Base-by-base conservation (phyloP, 345 rosid genomes). In the Lepidium didymum region DNA sequence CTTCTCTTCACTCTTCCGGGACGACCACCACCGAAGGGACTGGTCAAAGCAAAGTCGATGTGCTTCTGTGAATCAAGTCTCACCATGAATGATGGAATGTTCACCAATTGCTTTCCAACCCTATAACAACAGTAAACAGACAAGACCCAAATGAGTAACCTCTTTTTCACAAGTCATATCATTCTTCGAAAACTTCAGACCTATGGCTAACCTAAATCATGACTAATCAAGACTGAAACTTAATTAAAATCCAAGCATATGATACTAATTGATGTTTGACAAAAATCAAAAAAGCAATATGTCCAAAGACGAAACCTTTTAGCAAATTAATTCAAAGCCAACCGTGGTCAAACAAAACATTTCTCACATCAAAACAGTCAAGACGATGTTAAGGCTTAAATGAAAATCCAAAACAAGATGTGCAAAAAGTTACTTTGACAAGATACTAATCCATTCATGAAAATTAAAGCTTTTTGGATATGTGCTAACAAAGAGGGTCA, bases 91-190 rank as follows among this genome's bases (percentile, higher is more conserved):
- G 89, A 86, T 8, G 89, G 89, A 42, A 86, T 81, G 77, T 86
- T 86, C 43, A 86, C 91, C 67, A 86, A 80, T 62, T 84, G 89
- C 79, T 85, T 84, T 29, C 89, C 91, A 74, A 86, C 91, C 92
- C 89, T 86, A 64, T 0, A 4, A 8, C 1, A 2, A 31, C 0
- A 66, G 1, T 7, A 0, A 15, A 4, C 5, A 38, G 0, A 3
- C 23, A 23, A 16, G 35, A 25, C 13, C 14, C 5, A 1, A 0
- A 56, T 14, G 5, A 36, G 23, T 12, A 21, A 0, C 12, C 29
- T n/a, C n/a, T n/a, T n/a, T n/a, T n/a, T n/a, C n/a, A n/a, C n/a
- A n/a, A n/a, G n/a, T n/a, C n/a, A n/a, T n/a, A n/a, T n/a, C n/a
- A n/a, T n/a, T n/a, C n/a, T n/a, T n/a, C n/a, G n/a, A n/a, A n/a